These are phyloP conservation scores for Suillus luteus DNA, from an alignment of 768 basidiomycete species.

Conservation along the genomic window DNA sequence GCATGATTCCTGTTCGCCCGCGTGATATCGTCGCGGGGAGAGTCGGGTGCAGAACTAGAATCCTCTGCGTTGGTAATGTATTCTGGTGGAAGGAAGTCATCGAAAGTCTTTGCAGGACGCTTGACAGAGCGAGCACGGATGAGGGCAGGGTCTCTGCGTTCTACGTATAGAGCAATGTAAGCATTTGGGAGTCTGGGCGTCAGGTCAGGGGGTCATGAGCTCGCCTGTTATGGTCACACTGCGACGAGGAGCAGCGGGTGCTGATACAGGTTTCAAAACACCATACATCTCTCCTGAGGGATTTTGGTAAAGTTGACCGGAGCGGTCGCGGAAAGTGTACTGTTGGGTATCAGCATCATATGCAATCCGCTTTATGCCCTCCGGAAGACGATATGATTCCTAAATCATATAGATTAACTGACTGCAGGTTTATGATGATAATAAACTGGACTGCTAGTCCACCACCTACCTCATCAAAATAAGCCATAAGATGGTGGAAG, in stretches of 20 bases:
- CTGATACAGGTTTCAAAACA: constrained; percentile 38
- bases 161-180: constrained; percentile 14
- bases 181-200: background rate
- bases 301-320: constrained; percentile 47
- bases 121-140: constrained; percentile 19
- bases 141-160: constrained; percentile 29
- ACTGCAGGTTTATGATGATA: background rate
- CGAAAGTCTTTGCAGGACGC: constrained; percentile 42
- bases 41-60: constrained; percentile 7
- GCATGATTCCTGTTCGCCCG: constrained; percentile 36
- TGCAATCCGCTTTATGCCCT: constrained; percentile 49
- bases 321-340: constrained; percentile 50
- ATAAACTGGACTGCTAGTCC: background rate
- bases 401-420: constrained; percentile 14
- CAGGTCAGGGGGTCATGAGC: constrained; percentile 24
- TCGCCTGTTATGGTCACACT: constrained; percentile 27
- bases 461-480: constrained; percentile 27
- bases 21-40: constrained; percentile 25
- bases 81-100: constrained; percentile 47
- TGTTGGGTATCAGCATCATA: constrained; percentile 56
- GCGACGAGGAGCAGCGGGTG: constrained; percentile 27
- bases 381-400: constrained; percentile 39
- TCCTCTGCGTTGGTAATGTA: constrained; percentile 43
- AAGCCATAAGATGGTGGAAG: constrained; percentile 4
- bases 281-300: constrained; percentile 50